Evolutionary conservation across 352 stramenopile genomes (phyloP), one percentile per base, ranked within the genome.

Genomic region (Globisporangium echinulatum): DNA sequence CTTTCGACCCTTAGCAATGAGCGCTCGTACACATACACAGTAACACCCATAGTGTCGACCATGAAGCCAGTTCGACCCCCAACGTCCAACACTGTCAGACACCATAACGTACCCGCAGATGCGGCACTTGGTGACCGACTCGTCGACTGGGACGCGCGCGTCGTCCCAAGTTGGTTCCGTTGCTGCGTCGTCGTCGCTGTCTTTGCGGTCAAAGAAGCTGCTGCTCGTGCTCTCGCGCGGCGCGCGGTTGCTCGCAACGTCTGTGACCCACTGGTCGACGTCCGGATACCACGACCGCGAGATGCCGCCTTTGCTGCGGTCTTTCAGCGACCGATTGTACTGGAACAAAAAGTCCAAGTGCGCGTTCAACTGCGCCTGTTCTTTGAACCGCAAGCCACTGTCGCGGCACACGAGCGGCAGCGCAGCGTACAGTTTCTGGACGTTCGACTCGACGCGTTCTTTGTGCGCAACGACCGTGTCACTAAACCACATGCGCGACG

Each of bases 281-380:
- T 90, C 71, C 0, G 82, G 81, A 52, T 92, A 94, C 85, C 85
- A 94, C 33, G 82, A 90, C 4, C 85, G 69, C 43, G 85, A 94
- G 6, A 87, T 78, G 17, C 85, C 85, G 42, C 85, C 85, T 58
- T 91, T 90, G 53, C 83, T 80, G 55, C 79, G 85, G 59, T 92
- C 85, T 60, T 91, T 91, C 33, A 86, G 69, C 4, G 85, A 73
- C 10, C 85, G 85, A 44, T 92, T 92, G 58, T 86, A 94, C 59
- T 94, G 81, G 63, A 94, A 94, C 8, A 94, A 57, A 64, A 94
- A 94, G 57, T 94, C 85, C 60, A 92, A 63, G 54, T 94, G 85
- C 37, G 82, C 82, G 50, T 92, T 77, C 44, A 92, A 64, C 54
- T 94, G 82, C 4, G 72, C 67, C 49, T 94, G 78, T 38, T 92